These are phyloP conservation scores for Aspergillus niger DNA, from an alignment of 2,329 filamentous ascomycete species.

Conservation along the genomic window DNA sequence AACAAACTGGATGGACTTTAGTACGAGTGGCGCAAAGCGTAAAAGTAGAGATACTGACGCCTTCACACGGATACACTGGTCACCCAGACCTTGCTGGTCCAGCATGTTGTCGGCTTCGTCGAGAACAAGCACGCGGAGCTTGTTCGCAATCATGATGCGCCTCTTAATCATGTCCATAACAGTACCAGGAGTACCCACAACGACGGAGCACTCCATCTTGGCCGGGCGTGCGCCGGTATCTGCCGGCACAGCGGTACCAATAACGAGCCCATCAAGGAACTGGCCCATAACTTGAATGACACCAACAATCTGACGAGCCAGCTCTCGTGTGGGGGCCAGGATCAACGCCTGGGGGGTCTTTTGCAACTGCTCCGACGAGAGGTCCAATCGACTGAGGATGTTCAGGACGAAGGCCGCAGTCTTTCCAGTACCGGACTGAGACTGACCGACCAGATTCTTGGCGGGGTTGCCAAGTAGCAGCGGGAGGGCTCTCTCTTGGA, in stretches of 20 bases:
- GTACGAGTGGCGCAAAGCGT: not conserved
- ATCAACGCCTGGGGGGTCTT: slow-evolving; percentile 76
- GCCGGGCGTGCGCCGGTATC: slow-evolving; percentile 69
- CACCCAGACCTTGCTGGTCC: slow-evolving; percentile 90
- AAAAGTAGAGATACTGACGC: slow-evolving; percentile 55
- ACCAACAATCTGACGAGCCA: slow-evolving; percentile 89
- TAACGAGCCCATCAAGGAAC: slow-evolving; percentile 73
- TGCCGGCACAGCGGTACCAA: slow-evolving; percentile 79
- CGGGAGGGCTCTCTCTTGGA: slow-evolving; percentile 91
- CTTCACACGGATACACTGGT: slow-evolving; percentile 92
- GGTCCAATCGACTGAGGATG: slow-evolving; percentile 82
- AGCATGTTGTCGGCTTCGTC: slow-evolving; percentile 99
- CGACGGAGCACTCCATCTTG: slow-evolving; percentile 71
- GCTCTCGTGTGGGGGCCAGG: slow-evolving; percentile 88
- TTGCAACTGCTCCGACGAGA: slow-evolving; percentile 60
- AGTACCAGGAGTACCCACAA: slow-evolving; percentile 93
- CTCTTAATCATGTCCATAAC: slow-evolving; percentile 83
- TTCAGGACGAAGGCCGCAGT: slow-evolving; percentile 95
- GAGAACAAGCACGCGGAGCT: slow-evolving; percentile 80
- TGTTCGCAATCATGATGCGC: slow-evolving; percentile 69
- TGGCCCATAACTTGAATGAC: slow-evolving; percentile 83
- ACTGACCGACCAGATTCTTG: slow-evolving; percentile 93
- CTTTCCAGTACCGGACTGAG: slow-evolving; percentile 98
- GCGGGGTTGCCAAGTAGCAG: slow-evolving; percentile 86
- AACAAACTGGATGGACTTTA: slow-evolving; percentile 60